Evolutionary conservation across 352 stramenopile genomes (phyloP), one percentile per base, ranked within the genome.

Genomic region (Phytopythium boreale): DNA sequence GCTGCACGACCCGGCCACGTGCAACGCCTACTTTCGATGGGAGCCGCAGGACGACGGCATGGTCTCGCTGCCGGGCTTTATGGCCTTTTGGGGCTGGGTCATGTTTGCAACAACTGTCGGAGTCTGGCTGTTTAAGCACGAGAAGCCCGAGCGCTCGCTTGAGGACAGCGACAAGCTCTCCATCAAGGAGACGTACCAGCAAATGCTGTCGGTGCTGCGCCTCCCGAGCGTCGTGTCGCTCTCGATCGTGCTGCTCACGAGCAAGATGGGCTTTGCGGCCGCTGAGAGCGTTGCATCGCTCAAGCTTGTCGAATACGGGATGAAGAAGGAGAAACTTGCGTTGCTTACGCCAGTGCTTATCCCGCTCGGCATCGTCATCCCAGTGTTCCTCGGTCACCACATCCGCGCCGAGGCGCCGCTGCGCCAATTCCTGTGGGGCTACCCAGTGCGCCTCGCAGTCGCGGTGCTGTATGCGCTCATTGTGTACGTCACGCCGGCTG

Each of bases 1-100:
- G 39, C 85, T 99, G 1, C 98, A 99, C 71, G 96, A 99, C 72
- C 76, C 89, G 1, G 83, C 74, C 8, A 96, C 92, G 29, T 98
- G 93, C 79, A 95, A 98, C 68, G 68, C 75, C 39, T 97, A 97
- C 71, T 82, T 98, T 36, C 89, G 89, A 46, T 75, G 63, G 24
- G 59, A 72, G 20, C 80, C 83, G 8, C 62, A 87, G 50, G 70
- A 87, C 46, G 69, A 89, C 60, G 90, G 90, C 8, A 81, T 98
- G 59, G 80, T 98, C 59, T 85, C 79, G 27, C 68, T 98, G 44
- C 79, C 85, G 0, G 79, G 77, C 1, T 98, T 98, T 62, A 97
- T 98, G 86, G 79, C 77, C 56, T 97, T 97, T 61, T 98, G 94
- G 92, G 95, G 93, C 22, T 95, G 82, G 67, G 66, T 98, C 66